Percentiles rank a stretch among this genome's conserved stretches.
These are phyloP conservation scores for Solanum microdontum DNA, from an alignment of 257 asterid genomes.

Conservation along the genomic window DNA sequence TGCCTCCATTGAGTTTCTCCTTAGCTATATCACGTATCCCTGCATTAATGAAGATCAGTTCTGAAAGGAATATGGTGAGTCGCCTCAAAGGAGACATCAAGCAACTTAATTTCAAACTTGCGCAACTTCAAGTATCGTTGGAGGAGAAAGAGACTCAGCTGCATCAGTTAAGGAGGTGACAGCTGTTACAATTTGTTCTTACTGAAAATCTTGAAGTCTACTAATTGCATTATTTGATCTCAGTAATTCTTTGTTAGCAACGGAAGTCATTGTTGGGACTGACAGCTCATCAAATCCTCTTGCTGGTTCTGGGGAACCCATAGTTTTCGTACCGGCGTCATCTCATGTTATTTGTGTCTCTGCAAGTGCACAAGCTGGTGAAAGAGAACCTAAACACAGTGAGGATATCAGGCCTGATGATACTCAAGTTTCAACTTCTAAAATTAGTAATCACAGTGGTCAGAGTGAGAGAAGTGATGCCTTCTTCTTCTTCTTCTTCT, in stretches of 20 bases:
- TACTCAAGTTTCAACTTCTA: slow-evolving; percentile 26
- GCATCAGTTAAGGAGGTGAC: slow-evolving; percentile 44
- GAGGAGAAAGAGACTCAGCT: slow-evolving; percentile 63
- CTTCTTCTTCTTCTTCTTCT: background rate
- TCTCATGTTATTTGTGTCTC: slow-evolving; percentile 19
- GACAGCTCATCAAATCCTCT: slow-evolving; percentile 14
- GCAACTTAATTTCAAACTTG: slow-evolving; percentile 61
- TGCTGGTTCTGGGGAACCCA: slow-evolving; percentile 29
- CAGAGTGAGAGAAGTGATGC: slow-evolving; percentile 28
- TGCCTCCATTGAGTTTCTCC: slow-evolving; percentile 26
- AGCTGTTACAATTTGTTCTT: slow-evolving; percentile 5
- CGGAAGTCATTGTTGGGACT: slow-evolving; percentile 2
- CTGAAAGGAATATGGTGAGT: slow-evolving; percentile 57
- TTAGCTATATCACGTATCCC: slow-evolving; percentile 90
- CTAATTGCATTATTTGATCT: slow-evolving; percentile 8
- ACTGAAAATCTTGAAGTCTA: background rate
- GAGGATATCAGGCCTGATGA: slow-evolving; percentile 21
- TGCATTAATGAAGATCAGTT: slow-evolving; percentile 83
- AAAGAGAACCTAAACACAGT: slow-evolving; percentile 19
- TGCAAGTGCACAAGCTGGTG: slow-evolving; percentile 21
- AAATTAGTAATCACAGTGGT: slow-evolving; percentile 11
- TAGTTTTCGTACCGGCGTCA: slow-evolving; percentile 10
- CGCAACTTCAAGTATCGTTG: slow-evolving; percentile 57
- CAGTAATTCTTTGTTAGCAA: slow-evolving; percentile 27
- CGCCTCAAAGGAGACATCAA: slow-evolving; percentile 71